Evolutionary conservation across 2,329 filamentous ascomycete species (phyloP).

Genomic region (Fusarium penzigii): DNA sequence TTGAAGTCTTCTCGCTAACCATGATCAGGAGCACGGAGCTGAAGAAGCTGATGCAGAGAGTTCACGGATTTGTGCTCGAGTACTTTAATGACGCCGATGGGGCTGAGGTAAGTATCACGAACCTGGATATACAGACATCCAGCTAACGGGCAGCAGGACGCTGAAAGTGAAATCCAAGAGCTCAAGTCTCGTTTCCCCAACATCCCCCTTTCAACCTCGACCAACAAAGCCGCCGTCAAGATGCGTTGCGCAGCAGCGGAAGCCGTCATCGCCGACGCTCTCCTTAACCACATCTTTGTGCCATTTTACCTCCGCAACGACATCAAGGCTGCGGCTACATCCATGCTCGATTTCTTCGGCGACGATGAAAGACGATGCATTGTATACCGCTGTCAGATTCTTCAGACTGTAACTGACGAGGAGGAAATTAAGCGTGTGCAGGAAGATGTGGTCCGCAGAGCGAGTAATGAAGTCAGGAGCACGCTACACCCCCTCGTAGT

Average conservation of each 20-base stretch:
- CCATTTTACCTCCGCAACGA: conserved; percentile 30
- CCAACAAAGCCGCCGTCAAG: conserved; percentile 20
- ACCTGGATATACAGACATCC: not conserved
- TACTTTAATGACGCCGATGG: conserved; percentile 30
- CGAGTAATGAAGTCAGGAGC: conserved; percentile 26
- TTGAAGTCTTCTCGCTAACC: conserved; percentile 2
- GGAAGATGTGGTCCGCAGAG: conserved; percentile 28
- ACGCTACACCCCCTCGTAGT: conserved; percentile 23
- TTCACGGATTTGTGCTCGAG: conserved; percentile 27
- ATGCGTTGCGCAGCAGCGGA: conserved; percentile 34
- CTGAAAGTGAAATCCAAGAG: conserved; percentile 26
- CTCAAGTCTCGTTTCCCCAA: conserved; percentile 21
- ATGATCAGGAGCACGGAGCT: conserved; percentile 23
- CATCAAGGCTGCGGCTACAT: conserved; percentile 12
- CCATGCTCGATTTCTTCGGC: conserved; percentile 26
- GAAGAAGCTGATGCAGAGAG: conserved; percentile 23
- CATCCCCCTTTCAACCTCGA: conserved; percentile 26
- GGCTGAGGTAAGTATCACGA: conserved; percentile 13
- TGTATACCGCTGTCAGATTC: conserved; percentile 32
- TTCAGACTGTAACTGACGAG: conserved; percentile 19
- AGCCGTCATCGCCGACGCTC: conserved; percentile 24
- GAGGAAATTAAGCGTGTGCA: conserved; percentile 19
- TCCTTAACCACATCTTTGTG: conserved; percentile 29
- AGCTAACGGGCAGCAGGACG: conserved; percentile 10
- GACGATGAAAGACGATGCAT: conserved; percentile 26